Conservation (phyloP, 1,139 yeast genomes). For the Yamadazyma diddensiae region DNA sequence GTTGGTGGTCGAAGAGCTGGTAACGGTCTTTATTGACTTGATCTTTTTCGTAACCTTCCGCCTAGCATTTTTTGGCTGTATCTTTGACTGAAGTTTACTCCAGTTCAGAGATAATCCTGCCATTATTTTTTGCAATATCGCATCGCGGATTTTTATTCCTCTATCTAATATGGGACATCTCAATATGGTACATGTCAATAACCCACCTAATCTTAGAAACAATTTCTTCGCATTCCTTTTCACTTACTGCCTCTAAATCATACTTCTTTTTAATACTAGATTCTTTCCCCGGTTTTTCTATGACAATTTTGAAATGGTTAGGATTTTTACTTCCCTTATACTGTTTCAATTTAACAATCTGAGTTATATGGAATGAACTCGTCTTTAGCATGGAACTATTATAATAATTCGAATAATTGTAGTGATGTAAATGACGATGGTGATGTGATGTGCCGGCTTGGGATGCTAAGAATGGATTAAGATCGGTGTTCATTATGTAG, state of each 20-base stretch:
- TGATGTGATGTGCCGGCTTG: conserved; percentile 16
- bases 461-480: conserved; percentile 23
- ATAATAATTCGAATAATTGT: conserved; percentile 55
- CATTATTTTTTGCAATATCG: conserved; percentile 4
- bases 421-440: conserved; percentile 33
- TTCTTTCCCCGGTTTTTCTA: conserved; percentile 53
- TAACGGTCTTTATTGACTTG: no score
- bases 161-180: conserved; percentile 14
- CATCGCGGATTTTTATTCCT: conserved; percentile 5
- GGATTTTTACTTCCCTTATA: conserved; percentile 65
- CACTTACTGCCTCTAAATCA: conserved; percentile 74
- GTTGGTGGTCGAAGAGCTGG: no score
- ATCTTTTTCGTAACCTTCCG: no score
- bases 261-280: conserved; percentile 57
- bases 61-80: conserved; percentile 14
- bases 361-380: conserved; percentile 82
- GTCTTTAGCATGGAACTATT: conserved; percentile 63
- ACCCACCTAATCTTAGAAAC: conserved; percentile 62
- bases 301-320: conserved; percentile 75
- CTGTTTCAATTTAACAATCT: conserved; percentile 72
- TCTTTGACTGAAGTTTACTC: conserved; percentile 28
- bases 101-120: conserved; percentile 33
- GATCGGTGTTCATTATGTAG: conserved; percentile 50
- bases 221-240: conserved; percentile 68
- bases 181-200: conserved; percentile 39